phyloP scores from a whole-genome alignment of 2,329 filamentous ascomycete species.

The Onygenales sp. region DNA sequence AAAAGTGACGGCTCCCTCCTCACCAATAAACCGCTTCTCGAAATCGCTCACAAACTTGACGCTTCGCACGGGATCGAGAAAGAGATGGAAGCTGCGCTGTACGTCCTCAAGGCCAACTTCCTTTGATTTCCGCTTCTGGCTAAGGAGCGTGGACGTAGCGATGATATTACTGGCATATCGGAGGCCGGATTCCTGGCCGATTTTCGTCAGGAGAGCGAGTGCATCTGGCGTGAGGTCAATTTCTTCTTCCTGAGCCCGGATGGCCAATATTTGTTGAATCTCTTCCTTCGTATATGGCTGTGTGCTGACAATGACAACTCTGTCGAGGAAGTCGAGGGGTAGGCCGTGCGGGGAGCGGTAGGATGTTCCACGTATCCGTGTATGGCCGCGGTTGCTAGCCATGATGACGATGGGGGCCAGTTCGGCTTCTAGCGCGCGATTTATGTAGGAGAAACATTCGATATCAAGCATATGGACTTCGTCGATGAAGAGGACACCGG shows the following conservation, averaged over 20 bases:
- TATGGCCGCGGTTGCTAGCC: slow-evolving; percentile 91
- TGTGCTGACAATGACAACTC: slow-evolving; percentile 92
- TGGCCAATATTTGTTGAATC: slow-evolving; percentile 83
- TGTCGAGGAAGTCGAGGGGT: slow-evolving; percentile 90
- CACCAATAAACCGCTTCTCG: slow-evolving; percentile 86
- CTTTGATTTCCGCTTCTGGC: slow-evolving; percentile 74
- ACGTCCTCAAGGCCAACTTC: slow-evolving; percentile 82
- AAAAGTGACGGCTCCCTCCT: slow-evolving; percentile 72
- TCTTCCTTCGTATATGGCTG: slow-evolving; percentile 74
- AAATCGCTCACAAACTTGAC: slow-evolving; percentile 84
- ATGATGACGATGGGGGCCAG: slow-evolving; percentile 97
- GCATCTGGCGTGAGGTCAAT: slow-evolving; percentile 85
- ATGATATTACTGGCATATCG: slow-evolving; percentile 98
- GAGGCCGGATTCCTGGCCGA: slow-evolving; percentile 82
- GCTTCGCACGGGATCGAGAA: slow-evolving; percentile 82
- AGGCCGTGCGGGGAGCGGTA: slow-evolving; percentile 90
- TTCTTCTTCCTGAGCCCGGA: slow-evolving; percentile 92
- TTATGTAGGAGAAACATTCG: slow-evolving; percentile 98
- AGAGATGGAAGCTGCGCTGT: slow-evolving; percentile 84
- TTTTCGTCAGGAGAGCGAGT: slow-evolving; percentile 86
- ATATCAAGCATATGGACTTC: slow-evolving; percentile 99
- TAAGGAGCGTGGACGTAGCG: slow-evolving; percentile 81
- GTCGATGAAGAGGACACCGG: slow-evolving; percentile 94
- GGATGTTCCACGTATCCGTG: slow-evolving; percentile 84
- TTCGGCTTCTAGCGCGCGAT: slow-evolving; percentile 89